Conservation (phyloP, 2,329 filamentous ascomycete genomes). For the Plectosphaerella cucumerina region DNA sequence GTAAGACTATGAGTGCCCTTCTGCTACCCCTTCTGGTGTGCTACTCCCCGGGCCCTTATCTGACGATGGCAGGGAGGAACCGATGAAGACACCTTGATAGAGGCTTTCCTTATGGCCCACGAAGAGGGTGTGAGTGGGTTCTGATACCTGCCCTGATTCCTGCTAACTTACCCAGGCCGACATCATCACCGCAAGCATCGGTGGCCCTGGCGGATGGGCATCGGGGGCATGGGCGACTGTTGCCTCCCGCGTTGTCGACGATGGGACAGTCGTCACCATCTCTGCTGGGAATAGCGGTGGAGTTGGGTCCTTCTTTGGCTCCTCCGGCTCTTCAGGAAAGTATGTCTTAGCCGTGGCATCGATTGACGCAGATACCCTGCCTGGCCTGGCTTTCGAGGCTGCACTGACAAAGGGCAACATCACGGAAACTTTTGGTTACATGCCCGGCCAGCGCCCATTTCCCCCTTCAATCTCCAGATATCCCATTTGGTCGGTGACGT, state of each 20-base stretch:
- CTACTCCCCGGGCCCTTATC: too few relatives aligned
- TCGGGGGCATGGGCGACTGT: slow-evolving; percentile 25
- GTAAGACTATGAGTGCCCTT: background rate
- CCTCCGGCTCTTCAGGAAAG: slow-evolving; percentile 32
- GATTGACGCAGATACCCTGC: slow-evolving; percentile 19
- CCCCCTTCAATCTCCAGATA: slow-evolving; percentile 10
- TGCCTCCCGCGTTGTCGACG: slow-evolving; percentile 33
- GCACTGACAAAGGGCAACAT: background rate
- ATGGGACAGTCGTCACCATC: slow-evolving; percentile 33
- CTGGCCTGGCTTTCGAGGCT: slow-evolving; percentile 9
- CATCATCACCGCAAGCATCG: slow-evolving; percentile 28
- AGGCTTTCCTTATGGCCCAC: slow-evolving; percentile 22
- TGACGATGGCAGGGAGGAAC: slow-evolving; percentile 7
- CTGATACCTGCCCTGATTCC: accelerated
- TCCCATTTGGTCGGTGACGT: slow-evolving; percentile 18
- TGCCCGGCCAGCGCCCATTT: background rate
- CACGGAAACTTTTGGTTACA: slow-evolving; percentile 7
- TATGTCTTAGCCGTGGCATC: slow-evolving; percentile 39
- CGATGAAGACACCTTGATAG: slow-evolving; percentile 23
- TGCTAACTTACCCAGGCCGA: slow-evolving; percentile 14
- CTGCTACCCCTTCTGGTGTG: too few relatives aligned
- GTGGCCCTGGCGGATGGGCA: slow-evolving; percentile 21
- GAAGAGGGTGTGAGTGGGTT: slow-evolving; percentile 17
- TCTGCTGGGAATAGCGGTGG: slow-evolving; percentile 37
- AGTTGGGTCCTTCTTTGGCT: slow-evolving; percentile 33